These are phyloP conservation scores for Penicillium crustosum DNA, from an alignment of 2,329 filamentous ascomycete species.

Conservation along the genomic window DNA sequence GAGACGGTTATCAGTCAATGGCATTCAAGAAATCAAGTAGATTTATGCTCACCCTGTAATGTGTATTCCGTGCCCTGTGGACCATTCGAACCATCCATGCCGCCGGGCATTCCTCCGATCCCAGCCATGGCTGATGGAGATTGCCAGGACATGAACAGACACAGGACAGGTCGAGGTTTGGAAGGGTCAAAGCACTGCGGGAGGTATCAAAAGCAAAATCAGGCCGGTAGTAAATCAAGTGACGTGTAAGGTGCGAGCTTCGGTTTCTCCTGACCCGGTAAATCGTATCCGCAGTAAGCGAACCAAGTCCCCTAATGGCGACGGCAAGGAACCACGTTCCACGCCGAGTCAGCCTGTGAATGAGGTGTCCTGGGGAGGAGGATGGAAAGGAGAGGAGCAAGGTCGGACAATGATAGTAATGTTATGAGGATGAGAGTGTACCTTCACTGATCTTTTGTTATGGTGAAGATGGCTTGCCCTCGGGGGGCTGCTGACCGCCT, in stretches of 20 bases:
- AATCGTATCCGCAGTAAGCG: constrained; percentile 22
- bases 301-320: constrained; percentile 19
- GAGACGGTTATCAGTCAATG: background rate
- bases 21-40: background rate
- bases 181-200: background rate
- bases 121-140: constrained; percentile 62
- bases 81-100: constrained; percentile 45
- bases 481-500: constrained; percentile 22
- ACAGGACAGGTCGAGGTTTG: constrained; percentile 1
- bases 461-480: constrained; percentile 18
- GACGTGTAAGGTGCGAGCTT: constrained; percentile 15
- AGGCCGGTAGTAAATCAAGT: background rate
- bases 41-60: constrained; percentile 59
- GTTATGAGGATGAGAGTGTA: constrained; percentile 13
- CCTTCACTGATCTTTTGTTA: constrained; percentile 26
- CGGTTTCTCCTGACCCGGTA: constrained; percentile 26
- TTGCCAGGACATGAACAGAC: constrained; percentile 65
- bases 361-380: background rate
- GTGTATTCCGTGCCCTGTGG: constrained; percentile 69
- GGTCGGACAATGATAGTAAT: constrained; percentile 14
- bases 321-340: constrained; percentile 19
- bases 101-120: constrained; percentile 54
- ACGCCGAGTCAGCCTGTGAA: constrained; percentile 16
- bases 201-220: background rate
- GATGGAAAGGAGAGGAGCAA: constrained; percentile 5